Evolutionary conservation across 2,329 filamentous ascomycete species (phyloP).

Genomic region (Aspergillus persii): DNA sequence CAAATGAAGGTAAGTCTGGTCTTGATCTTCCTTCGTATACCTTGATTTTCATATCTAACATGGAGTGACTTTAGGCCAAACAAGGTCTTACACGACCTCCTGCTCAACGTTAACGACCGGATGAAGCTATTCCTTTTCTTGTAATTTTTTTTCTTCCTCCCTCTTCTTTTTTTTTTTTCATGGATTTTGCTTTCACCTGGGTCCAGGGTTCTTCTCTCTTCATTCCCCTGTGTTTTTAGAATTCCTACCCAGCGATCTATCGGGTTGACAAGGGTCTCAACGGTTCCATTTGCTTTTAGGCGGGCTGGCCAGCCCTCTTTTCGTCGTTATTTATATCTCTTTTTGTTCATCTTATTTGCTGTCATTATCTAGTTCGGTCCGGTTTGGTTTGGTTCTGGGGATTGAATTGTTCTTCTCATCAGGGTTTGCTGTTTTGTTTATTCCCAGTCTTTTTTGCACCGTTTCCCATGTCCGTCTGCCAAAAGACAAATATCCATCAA

Average conservation of each 20-base stretch:
- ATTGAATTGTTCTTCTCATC: not conserved
- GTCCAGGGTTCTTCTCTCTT: constrained; percentile 4
- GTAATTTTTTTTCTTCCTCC: constrained; percentile 10
- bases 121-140: constrained; percentile 20
- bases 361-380: not conserved
- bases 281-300: constrained; percentile 4
- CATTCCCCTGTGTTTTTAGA: not conserved
- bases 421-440: not conserved
- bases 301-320: constrained; percentile 8
- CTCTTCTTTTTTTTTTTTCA: not conserved
- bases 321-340: constrained; percentile 1
- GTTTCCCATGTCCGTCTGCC: not conserved
- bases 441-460: not conserved
- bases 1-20: constrained; percentile 74
- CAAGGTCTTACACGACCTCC: constrained; percentile 45
- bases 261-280: not conserved
- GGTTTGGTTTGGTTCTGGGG: not conserved
- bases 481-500: not conserved
- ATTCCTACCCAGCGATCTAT: not conserved
- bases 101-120: constrained; percentile 34
- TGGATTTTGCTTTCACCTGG: not conserved
- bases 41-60: constrained; percentile 2
- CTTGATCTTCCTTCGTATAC: constrained; percentile 5
- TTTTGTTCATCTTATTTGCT: constrained; percentile 3
- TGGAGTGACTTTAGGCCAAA: constrained; percentile 34